These are phyloP conservation scores for Mariannaea sp. DNA, from an alignment of 2,329 filamentous ascomycete species.

Conservation along the genomic window DNA sequence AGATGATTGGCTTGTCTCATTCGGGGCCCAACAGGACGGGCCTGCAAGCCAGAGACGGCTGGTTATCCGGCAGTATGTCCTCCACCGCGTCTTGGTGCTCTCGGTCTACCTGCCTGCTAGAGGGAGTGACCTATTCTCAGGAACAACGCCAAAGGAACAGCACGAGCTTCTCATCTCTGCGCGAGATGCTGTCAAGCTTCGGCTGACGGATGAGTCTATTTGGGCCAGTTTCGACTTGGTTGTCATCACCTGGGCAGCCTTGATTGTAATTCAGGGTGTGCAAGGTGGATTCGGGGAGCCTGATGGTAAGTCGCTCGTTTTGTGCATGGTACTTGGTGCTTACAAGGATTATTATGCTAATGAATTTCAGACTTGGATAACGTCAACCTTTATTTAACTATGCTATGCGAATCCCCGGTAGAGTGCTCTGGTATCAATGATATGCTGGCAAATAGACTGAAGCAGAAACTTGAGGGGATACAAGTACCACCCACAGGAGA, in stretches of 20 bases:
- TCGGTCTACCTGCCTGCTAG: conserved; percentile 12
- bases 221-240: conserved; percentile 15
- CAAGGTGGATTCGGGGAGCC: conserved; percentile 3
- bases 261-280: conserved; percentile 12
- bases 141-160: conserved; percentile 11
- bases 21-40: neutral
- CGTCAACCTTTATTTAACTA: conserved; percentile 13
- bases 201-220: conserved; percentile 9
- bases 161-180: conserved; percentile 10
- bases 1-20: conserved; percentile 13
- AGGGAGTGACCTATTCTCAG: conserved; percentile 7
- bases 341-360: too few relatives aligned
- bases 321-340: too few relatives aligned
- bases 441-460: conserved; percentile 9
- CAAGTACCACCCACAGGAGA: conserved; percentile 6
- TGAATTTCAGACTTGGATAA: conserved; percentile 5
- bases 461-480: conserved; percentile 10
- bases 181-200: conserved; percentile 9
- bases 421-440: conserved; percentile 4
- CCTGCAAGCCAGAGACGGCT: neutral
- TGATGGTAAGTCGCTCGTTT: too few relatives aligned
- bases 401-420: conserved; percentile 5
- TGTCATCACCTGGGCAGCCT: conserved; percentile 12
- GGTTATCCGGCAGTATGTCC: conserved; percentile 11
- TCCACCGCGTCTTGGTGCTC: conserved; percentile 6